phyloP scores from a whole-genome alignment of 1,284 basidiomycete genomes.

The Anthracocystis walkeri region DNA sequence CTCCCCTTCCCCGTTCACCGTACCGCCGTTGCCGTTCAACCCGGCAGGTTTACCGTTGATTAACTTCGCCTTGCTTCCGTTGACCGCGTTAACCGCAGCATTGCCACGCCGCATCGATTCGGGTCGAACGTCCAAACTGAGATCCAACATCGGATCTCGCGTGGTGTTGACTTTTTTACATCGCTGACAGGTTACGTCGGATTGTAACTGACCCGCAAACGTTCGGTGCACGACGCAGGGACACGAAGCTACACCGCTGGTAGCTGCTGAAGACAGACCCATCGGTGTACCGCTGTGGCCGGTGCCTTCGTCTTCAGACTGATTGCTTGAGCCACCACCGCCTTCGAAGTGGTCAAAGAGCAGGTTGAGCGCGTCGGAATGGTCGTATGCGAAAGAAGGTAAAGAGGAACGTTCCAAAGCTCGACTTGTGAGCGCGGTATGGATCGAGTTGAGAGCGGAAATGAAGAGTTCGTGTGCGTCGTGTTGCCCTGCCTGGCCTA shows the following conservation, averaged over 20 bases:
- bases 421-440: constrained; percentile 54
- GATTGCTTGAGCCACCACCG: constrained; percentile 26
- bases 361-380: constrained; percentile 37
- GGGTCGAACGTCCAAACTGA: constrained; percentile 81
- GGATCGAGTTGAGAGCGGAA: constrained; percentile 64
- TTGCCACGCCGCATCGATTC: constrained; percentile 41
- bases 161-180: constrained; percentile 81
- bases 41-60: constrained; percentile 17
- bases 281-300: constrained; percentile 13
- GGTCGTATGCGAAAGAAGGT: constrained; percentile 51
- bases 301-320: constrained; percentile 45
- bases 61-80: constrained; percentile 25
- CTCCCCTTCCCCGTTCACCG: constrained; percentile 21
- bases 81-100: constrained; percentile 9
- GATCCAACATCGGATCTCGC: constrained; percentile 88
- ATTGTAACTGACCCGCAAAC: constrained; percentile 87
- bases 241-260: constrained; percentile 72
- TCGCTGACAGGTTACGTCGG: constrained; percentile 86
- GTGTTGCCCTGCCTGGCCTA: constrained; percentile 92
- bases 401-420: constrained; percentile 47
- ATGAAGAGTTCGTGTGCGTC: constrained; percentile 82
- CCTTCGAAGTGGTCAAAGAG: constrained; percentile 56
- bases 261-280: constrained; percentile 4
- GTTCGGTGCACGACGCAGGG: constrained; percentile 92
- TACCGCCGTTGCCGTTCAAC: constrained; percentile 2